A percentile compares a stretch with the other conserved stretches of the same genome.
Evolutionary conservation across 371 early-diverging fungal species (phyloP).

Genomic region (Conidiobolus incongruus): DNA sequence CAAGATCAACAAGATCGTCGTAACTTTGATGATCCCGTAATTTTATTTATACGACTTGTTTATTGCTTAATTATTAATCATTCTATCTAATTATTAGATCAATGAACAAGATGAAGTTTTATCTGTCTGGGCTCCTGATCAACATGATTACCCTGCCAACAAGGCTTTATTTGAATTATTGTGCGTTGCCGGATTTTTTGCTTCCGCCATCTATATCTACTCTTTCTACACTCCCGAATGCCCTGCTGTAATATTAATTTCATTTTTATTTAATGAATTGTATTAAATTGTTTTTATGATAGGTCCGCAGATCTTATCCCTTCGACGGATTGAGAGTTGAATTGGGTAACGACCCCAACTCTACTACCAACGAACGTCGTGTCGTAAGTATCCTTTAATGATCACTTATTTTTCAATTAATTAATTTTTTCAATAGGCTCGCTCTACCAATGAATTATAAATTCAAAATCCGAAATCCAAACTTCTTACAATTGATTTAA

Average conservation of each 20-base stretch:
- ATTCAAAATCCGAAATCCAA: no score
- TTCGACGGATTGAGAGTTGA: conserved; percentile 2
- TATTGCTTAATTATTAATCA: no score
- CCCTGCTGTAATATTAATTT: not conserved
- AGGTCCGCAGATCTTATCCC: conserved; percentile 1
- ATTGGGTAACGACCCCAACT: conserved; percentile 1
- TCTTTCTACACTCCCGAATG: not conserved
- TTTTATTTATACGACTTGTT: not conserved
- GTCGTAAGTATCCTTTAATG: not conserved
- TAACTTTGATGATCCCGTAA: conserved; percentile 3
- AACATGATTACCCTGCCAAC: not conserved
- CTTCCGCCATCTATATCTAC: not conserved
- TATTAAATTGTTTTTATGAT: not conserved
- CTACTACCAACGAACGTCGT: not conserved
- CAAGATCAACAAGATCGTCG: conserved; percentile 4
- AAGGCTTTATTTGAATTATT: conserved; percentile 1
- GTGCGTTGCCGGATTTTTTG: not conserved
- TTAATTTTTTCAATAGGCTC: no score
- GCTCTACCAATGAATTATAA: no score
- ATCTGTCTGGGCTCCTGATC: conserved; percentile 3
- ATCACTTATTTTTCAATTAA: no score
- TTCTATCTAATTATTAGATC: not conserved
- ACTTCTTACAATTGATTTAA: no score
- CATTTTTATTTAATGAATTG: not conserved
- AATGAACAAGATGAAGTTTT: conserved; percentile 4